A percentile compares a stretch with the other conserved stretches of the same genome.
phyloP scores from a whole-genome alignment of 2,329 filamentous ascomycete species.

The Tolypocladium tropicale region DNA sequence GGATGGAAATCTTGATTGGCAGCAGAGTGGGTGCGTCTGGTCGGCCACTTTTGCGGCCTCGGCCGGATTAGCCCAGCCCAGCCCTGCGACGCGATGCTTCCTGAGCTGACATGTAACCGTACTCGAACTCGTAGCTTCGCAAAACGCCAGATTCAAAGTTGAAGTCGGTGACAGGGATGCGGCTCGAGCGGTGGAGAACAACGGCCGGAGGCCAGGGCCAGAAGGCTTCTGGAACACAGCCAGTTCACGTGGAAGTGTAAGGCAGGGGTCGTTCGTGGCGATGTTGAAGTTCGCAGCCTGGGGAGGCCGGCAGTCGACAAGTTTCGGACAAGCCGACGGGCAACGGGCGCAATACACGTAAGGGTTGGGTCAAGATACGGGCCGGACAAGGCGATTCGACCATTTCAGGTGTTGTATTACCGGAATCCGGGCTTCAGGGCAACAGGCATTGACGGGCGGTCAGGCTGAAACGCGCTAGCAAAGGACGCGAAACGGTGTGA shows the following conservation, averaged over 20 bases:
- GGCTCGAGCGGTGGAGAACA: not conserved
- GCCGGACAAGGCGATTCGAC: too few relatives aligned
- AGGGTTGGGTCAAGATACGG: not conserved
- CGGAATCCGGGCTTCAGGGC: not conserved
- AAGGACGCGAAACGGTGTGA: not conserved
- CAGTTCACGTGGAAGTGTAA: not conserved
- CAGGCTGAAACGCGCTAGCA: not conserved
- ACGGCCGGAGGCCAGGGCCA: not conserved
- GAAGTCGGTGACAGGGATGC: not conserved
- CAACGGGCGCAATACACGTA: too few relatives aligned
- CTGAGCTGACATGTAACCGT: too few relatives aligned
- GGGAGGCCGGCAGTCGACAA: not conserved
- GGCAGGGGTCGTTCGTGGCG: not conserved
- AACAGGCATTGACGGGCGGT: not conserved
- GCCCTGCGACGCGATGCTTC: too few relatives aligned
- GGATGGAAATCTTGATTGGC: too few relatives aligned
- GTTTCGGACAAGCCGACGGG: not conserved
- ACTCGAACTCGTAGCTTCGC: too few relatives aligned
- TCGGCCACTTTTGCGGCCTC: too few relatives aligned
- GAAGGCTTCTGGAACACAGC: not conserved
- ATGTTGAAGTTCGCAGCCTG: not conserved
- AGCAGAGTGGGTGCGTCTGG: too few relatives aligned
- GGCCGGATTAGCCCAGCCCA: too few relatives aligned
- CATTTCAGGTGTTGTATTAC: too few relatives aligned
- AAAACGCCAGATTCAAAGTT: not conserved